These are phyloP conservation scores for Aspergillus homomorphus DNA, from an alignment of 495 filamentous ascomycete species.

Conservation along the genomic window DNA sequence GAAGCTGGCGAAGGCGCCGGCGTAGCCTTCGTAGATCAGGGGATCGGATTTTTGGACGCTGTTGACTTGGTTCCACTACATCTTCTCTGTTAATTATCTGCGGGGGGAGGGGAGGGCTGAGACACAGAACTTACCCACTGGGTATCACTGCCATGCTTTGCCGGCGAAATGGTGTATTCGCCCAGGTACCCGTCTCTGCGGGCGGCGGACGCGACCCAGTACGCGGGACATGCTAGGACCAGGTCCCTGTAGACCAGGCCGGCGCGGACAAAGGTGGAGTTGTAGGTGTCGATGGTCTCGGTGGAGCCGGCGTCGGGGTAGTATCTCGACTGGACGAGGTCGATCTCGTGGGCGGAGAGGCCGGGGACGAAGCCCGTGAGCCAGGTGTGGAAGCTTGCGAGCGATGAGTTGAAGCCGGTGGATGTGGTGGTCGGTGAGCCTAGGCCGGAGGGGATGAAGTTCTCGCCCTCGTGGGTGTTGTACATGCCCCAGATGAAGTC, in stretches of 20 bases:
- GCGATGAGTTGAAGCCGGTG: conserved; percentile 44
- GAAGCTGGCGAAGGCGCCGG: conserved; percentile 59
- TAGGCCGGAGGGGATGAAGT: conserved; percentile 53
- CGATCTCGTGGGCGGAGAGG: conserved; percentile 37
- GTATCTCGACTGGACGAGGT: conserved; percentile 32
- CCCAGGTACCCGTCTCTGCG: conserved; percentile 47
- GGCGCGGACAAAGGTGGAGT: conserved; percentile 45
- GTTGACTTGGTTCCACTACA: conserved; percentile 57
- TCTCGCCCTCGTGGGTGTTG: conserved; percentile 59
- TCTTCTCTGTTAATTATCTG: not conserved
- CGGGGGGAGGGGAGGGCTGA: conserved; percentile 9
- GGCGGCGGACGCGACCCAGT: conserved; percentile 52
- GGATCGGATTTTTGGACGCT: conserved; percentile 50
- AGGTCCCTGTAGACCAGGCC: conserved; percentile 56
- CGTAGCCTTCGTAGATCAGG: conserved; percentile 54
- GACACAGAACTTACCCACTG: conserved; percentile 43
- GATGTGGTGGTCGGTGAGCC: conserved; percentile 21
- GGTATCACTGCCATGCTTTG: conserved; percentile 58
- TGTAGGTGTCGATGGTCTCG: conserved; percentile 44
- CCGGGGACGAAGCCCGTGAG: conserved; percentile 50
- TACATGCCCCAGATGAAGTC: conserved; percentile 52
- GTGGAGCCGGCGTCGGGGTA: conserved; percentile 46
- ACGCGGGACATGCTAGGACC: conserved; percentile 58
- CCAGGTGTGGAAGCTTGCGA: conserved; percentile 47
- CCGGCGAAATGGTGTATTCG: conserved; percentile 58